Evolutionary conservation across 192 early-diverging fungal genomes (phyloP).

Genomic region (Neocallimastix lanati): DNA sequence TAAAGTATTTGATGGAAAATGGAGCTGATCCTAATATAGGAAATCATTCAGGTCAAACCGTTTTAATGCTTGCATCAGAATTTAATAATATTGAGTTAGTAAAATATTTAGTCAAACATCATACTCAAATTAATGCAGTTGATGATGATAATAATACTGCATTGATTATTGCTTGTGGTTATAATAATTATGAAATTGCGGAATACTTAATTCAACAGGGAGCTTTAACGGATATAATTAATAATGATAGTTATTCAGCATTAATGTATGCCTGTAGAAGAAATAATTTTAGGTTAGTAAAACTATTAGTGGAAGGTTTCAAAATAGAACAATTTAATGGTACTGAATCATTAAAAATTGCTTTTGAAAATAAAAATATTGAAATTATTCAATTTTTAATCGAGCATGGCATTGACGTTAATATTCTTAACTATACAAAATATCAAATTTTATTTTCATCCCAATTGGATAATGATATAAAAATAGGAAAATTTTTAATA

Average conservation of each 20-base stretch:
- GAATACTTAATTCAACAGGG: background rate
- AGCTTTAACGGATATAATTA: background rate
- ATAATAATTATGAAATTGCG: background rate
- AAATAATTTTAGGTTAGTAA: background rate
- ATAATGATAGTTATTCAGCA: background rate
- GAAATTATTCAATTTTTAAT: background rate
- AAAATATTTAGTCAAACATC: background rate
- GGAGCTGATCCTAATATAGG: background rate
- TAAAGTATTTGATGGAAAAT: background rate
- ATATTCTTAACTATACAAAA: background rate
- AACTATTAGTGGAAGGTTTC: background rate
- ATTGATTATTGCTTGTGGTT: background rate
- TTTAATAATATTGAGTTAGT: background rate
- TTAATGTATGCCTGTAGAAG: background rate
- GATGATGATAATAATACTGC: background rate
- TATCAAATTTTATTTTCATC: background rate
- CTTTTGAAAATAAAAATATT: background rate
- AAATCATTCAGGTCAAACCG: background rate
- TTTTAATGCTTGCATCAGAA: background rate
- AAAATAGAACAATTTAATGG: background rate
- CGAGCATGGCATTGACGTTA: background rate
- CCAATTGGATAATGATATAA: background rate
- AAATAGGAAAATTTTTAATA: background rate
- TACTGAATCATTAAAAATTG: background rate
- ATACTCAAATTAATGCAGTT: background rate